Conservation (phyloP, 139 green algal genomes). For the Pleodorina starrii region DNA sequence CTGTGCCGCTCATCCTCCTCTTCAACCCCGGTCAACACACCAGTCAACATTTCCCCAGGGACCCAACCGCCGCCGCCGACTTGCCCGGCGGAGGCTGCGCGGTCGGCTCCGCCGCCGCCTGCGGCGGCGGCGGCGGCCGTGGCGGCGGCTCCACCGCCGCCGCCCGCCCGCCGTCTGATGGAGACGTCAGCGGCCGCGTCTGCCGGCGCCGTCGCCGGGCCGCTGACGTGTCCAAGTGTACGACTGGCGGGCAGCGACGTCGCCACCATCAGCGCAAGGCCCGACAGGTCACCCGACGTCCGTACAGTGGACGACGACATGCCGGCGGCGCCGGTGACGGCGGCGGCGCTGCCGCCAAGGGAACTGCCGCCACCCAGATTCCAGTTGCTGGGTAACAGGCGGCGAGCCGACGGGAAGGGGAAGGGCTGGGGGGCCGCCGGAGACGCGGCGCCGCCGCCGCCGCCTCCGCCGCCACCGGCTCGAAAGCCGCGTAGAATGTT, state of each 20-base stretch:
- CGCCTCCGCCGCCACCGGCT: too few relatives aligned
- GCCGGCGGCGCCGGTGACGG: background rate
- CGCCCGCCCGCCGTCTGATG: background rate
- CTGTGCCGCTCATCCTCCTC: slow-evolving; percentile 34
- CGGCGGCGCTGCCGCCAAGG: background rate
- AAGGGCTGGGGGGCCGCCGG: background rate
- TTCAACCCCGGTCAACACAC: slow-evolving; percentile 4
- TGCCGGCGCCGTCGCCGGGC: background rate
- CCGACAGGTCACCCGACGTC: background rate
- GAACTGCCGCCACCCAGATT: background rate
- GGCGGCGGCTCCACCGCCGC: background rate
- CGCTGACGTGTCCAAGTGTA: background rate
- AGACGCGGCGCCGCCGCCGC: background rate
- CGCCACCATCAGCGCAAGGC: background rate
- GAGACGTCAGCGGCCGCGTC: background rate
- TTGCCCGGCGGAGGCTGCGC: background rate
- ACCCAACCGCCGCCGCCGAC: background rate
- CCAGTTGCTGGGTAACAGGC: slow-evolving; percentile 17
- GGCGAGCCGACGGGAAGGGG: background rate
- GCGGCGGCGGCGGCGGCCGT: background rate
- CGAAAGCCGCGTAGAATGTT: background rate
- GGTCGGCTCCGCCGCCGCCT: background rate
- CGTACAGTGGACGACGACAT: background rate
- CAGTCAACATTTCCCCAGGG: slow-evolving; percentile 22
- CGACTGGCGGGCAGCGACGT: slow-evolving; percentile 24